These are phyloP conservation scores for Amanita pallidorosea DNA, from an alignment of 768 basidiomycete genomes.

Conservation along the genomic window DNA sequence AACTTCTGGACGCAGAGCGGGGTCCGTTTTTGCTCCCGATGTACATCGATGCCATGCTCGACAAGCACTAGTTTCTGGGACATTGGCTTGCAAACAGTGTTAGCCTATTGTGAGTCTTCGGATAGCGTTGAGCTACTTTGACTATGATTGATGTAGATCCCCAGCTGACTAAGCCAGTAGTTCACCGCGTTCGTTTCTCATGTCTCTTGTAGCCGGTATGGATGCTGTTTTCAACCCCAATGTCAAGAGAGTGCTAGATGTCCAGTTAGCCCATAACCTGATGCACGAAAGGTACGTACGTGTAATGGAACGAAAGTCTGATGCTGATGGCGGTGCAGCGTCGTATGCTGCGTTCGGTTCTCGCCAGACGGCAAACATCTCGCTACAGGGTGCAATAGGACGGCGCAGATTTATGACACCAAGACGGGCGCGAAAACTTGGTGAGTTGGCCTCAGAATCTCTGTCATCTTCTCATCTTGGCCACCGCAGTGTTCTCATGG, in stretches of 20 bases:
- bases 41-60: too few relatives aligned
- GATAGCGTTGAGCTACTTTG: too few relatives aligned
- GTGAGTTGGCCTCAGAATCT: slow-evolving; percentile 28
- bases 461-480: neutral
- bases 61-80: too few relatives aligned
- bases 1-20: too few relatives aligned
- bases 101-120: too few relatives aligned
- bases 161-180: too few relatives aligned
- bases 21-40: too few relatives aligned
- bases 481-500: slow-evolving; percentile 16
- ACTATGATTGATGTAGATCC: too few relatives aligned
- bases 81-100: too few relatives aligned
- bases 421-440: slow-evolving; percentile 78
- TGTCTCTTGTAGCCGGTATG: too few relatives aligned
- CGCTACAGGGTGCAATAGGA: slow-evolving; percentile 93
- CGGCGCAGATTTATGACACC: slow-evolving; percentile 91
- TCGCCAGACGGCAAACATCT: slow-evolving; percentile 88
- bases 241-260: slow-evolving; percentile 69
- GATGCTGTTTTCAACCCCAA: slow-evolving; percentile 78
- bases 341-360: slow-evolving; percentile 85
- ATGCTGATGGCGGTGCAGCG: slow-evolving; percentile 17
- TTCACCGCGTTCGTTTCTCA: too few relatives aligned
- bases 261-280: slow-evolving; percentile 71
- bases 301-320: neutral
- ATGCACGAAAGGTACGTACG: slow-evolving; percentile 72